Base-by-base conservation (phyloP, 352 stramenopile species). In the Pythium rishiriense region DNA sequence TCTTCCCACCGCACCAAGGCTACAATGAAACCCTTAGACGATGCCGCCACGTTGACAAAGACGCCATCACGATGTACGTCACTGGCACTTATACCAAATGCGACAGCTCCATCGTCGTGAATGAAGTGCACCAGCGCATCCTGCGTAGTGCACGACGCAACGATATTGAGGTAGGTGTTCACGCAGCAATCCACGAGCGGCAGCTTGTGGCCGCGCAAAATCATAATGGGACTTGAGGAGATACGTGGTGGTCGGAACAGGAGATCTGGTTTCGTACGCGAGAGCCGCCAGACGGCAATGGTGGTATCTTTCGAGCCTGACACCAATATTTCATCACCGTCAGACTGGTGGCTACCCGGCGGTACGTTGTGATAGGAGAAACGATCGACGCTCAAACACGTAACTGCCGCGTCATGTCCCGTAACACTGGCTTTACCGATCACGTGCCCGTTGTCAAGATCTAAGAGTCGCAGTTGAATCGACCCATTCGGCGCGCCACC, bases 371-470 rank as follows among this genome's bases (percentile, higher is more conserved):
- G 45, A 70, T 79, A 73, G 77, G 70, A 81, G 53, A 85, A 80
- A 24, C 75, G 74, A 67, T 93, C 84, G 19, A 94, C 49, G 29
- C 74, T 88, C 14, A 96, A 29, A 58, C 85, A 94, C 29, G 87
- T 92, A 25, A 96, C 75, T 2, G 76, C 70, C 25, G 71, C 78
- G 21, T 81, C 73, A 46, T 96, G 87, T 0, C 87, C 87, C 4
- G 85, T 83, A 11, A 93, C 84, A 56, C 84, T 96, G 0, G 85
- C 87, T 62, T 93, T 93, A 11, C 81, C 87, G 24, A 94, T 61
- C 19, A 96, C 73, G 45, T 94, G 87, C 0, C 84, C 85, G 47
- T 87, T 96, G 62, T 94, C 87, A 6, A 93, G 64, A 53, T 96
- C 87, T 0, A 94, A 33, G 8, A 94, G 58, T 4, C 87, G 82